Conservation (phyloP, 768 basidiomycete species). For the Porpolomopsis calyptriformis region DNA sequence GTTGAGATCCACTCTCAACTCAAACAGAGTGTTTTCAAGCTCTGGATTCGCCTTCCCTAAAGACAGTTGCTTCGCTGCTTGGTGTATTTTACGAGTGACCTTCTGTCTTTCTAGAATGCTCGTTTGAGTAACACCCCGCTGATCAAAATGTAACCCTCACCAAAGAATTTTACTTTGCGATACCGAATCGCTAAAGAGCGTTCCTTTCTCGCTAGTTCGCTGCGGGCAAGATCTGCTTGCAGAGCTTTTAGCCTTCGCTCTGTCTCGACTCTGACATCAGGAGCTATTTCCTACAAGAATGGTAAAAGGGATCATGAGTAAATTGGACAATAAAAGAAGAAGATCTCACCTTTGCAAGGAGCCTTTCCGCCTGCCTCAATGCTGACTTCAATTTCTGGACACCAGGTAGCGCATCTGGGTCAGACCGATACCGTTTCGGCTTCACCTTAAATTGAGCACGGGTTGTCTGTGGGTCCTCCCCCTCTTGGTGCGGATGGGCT, state of each 20-base stretch:
- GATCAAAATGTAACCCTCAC: too few relatives aligned
- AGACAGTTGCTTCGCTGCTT: conserved; percentile 46
- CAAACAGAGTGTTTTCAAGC: conserved; percentile 39
- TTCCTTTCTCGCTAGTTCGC: conserved; percentile 56
- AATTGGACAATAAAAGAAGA: background rate
- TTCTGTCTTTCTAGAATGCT: conserved; percentile 74
- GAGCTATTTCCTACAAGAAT: conserved; percentile 61
- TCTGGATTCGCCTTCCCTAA: conserved; percentile 24
- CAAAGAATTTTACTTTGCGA: conserved; percentile 91
- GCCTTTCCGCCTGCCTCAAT: conserved; percentile 69
- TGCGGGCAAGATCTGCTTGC: conserved; percentile 59
- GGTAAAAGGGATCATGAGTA: background rate
- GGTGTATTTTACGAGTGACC: conserved; percentile 63
- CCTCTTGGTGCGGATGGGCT: too few relatives aligned
- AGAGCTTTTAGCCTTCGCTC: conserved; percentile 70
- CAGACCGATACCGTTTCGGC: conserved; percentile 13
- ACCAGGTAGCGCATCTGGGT: conserved; percentile 39
- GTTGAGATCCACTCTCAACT: conserved; percentile 79
- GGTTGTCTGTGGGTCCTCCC: too few relatives aligned
- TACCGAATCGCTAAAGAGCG: conserved; percentile 67
- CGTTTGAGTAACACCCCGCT: background rate
- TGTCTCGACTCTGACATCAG: conserved; percentile 71
- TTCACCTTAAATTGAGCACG: conserved; percentile 12
- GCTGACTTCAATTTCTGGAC: conserved; percentile 81
- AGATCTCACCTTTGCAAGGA: conserved; percentile 62